A percentile compares a stretch with the other conserved stretches of the same genome.
phyloP scores from a whole-genome alignment of 2,329 filamentous ascomycete genomes.

The Niveomyces coronatus region DNA sequence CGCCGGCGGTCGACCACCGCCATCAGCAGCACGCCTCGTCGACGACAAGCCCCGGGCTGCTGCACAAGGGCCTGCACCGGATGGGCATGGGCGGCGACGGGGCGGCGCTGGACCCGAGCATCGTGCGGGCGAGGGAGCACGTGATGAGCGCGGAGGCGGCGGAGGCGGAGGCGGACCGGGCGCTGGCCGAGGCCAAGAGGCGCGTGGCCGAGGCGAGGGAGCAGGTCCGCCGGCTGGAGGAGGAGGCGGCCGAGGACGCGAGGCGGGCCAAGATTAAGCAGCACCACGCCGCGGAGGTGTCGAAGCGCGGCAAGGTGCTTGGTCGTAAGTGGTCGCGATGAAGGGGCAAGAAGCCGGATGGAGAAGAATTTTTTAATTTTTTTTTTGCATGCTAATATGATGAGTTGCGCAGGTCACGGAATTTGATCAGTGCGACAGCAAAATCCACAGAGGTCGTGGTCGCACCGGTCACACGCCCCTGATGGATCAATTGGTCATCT shows the following conservation, averaged over 20 bases:
- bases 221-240: constrained; percentile 51
- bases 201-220: constrained; percentile 54
- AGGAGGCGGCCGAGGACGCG: constrained; percentile 56
- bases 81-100: constrained; percentile 32
- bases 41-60: constrained; percentile 20
- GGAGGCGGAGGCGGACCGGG: constrained; percentile 55
- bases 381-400: too few relatives aligned
- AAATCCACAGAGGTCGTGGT: too few relatives aligned
- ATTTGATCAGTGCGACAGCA: too few relatives aligned
- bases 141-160: constrained; percentile 52
- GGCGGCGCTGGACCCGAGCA: constrained; percentile 46
- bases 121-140: constrained; percentile 49
- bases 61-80: constrained; percentile 24
- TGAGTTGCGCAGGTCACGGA: too few relatives aligned
- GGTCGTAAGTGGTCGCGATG: constrained; percentile 44
- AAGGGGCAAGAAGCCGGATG: too few relatives aligned
- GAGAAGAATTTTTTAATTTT: too few relatives aligned
- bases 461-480: too few relatives aligned
- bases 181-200: constrained; percentile 45
- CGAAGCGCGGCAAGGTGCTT: constrained; percentile 58
- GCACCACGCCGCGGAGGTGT: constrained; percentile 52
- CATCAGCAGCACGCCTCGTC: constrained; percentile 3
- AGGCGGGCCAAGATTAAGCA: constrained; percentile 58
- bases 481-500: too few relatives aligned
- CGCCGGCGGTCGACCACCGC: constrained; percentile 13